Evolutionary conservation across 768 basidiomycete genomes (phyloP).

Genomic region (Trametopsis cervina): DNA sequence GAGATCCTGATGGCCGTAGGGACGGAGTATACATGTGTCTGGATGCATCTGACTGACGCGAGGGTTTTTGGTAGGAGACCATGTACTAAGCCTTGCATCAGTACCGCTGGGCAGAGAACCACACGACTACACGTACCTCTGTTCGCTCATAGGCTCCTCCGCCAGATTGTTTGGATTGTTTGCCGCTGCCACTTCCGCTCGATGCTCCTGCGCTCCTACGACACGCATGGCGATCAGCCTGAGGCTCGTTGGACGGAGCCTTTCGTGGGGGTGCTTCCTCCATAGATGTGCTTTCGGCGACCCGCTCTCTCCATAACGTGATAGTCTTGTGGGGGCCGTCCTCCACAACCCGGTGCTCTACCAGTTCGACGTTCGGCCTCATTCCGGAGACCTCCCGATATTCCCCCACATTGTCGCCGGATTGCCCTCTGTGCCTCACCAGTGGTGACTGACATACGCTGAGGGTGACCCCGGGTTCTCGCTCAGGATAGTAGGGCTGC

Average conservation of each 20-base stretch:
- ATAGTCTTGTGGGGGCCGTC: slow-evolving; percentile 29
- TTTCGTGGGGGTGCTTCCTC: slow-evolving; percentile 19
- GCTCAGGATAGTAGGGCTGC: neutral
- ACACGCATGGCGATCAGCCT: neutral
- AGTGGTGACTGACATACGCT: neutral
- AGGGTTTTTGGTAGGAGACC: slow-evolving; percentile 19
- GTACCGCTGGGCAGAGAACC: neutral
- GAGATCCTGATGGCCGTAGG: slow-evolving; percentile 4
- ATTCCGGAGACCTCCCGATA: slow-evolving; percentile 16
- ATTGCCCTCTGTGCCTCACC: neutral
- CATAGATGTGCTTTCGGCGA: slow-evolving; percentile 23
- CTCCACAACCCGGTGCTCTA: slow-evolving; percentile 27
- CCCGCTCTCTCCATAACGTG: slow-evolving; percentile 28
- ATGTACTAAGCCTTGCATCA: slow-evolving; percentile 17
- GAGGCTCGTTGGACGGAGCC: slow-evolving; percentile 4
- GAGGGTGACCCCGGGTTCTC: neutral
- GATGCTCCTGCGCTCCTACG: slow-evolving; percentile 7
- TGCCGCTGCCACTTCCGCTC: slow-evolving; percentile 9
- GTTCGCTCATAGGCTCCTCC: slow-evolving; percentile 21
- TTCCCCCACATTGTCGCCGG: neutral
- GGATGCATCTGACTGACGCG: slow-evolving; percentile 8
- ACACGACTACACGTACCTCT: slow-evolving; percentile 16
- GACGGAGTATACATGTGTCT: slow-evolving; percentile 15
- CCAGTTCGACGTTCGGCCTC: slow-evolving; percentile 22
- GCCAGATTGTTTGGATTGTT: slow-evolving; percentile 10